Evolutionary conservation across 306 rosid species (phyloP), one percentile per base, ranked within the genome.

Genomic region (Spatholobus suberectus): DNA sequence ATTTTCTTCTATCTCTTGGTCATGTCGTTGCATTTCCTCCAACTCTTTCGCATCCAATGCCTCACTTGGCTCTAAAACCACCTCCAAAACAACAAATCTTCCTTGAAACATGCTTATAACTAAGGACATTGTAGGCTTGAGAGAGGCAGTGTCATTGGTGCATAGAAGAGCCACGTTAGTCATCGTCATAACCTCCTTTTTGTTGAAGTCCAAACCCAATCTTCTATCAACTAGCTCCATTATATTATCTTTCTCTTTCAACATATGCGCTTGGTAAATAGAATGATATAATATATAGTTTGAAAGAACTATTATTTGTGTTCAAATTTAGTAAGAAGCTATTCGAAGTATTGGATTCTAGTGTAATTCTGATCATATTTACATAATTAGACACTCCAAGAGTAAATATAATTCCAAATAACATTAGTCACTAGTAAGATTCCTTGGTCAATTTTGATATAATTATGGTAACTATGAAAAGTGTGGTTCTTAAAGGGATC

Each of bases 121-220:
- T 37, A 5, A 37, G 5, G 41, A 37, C 41, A 37, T 37, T 37
- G 41, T 5, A 12, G 55, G 55, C 55, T 20, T 47, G 20, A 47
- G 55, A 20, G 55, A 47, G 55, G 55, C 55, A 15, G 55, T 47
- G 55, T 1, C 55, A 47, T 47, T 47, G 55, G 55, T 80, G 83
- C 89, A 87, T 9, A 71, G 68, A 14, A 89, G 85, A 74, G 87
- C 88, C 24, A 86, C 66, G 5, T 86, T 80, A 68, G 89, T 83
- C 85, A 84, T 86, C 3, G 34, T 14, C 43, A 75, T 57, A 59
- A 79, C 90, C 32, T 87, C 86, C 43, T 78, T 70, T 51, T 83
- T 5, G 37, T 83, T 54, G 55, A 86, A 85, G 32, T 73, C 75
- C 43, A 71, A 41, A 43, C 88, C 82, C 41, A 90, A 69, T 46